Conservation (phyloP, 2,329 filamentous ascomycete species). For the Penicillium sp. region DNA sequence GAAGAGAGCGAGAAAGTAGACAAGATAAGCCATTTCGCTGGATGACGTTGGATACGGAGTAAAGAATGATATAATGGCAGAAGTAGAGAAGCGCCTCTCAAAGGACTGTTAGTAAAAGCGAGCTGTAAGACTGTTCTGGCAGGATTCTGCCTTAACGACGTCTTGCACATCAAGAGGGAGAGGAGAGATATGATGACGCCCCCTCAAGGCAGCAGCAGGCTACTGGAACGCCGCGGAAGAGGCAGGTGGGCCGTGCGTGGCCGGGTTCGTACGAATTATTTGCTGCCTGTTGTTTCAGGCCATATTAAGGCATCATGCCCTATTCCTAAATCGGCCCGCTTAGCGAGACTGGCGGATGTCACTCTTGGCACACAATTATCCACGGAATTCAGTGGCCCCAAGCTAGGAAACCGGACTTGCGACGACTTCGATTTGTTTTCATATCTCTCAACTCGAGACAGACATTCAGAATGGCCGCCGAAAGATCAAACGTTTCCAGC, state of each 20-base stretch:
- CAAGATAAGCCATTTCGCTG: constrained; percentile 70
- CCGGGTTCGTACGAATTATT: not conserved
- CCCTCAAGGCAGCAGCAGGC: not conserved
- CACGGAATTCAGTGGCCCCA: constrained; percentile 21
- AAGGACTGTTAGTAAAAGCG: not conserved
- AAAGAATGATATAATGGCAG: not conserved
- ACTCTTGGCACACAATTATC: constrained; percentile 38
- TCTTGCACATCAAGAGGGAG: constrained; percentile 15
- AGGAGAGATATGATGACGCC: not conserved
- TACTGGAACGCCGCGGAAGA: constrained; percentile 20
- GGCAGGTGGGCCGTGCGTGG: constrained; percentile 15
- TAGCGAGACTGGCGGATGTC: constrained; percentile 41
- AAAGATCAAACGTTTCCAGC: constrained; percentile 77
- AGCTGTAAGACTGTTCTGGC: constrained; percentile 9
- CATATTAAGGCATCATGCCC: constrained; percentile 12
- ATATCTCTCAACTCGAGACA: constrained; percentile 30
- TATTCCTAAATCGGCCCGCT: constrained; percentile 43
- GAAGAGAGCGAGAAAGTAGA: constrained; percentile 76
- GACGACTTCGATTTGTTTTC: constrained; percentile 32
- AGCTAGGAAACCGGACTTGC: constrained; percentile 23
- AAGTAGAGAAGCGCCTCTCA: not conserved
- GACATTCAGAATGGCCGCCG: constrained; percentile 46
- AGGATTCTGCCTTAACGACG: constrained; percentile 20
- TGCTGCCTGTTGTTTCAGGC: constrained; percentile 23
- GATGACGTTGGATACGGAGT: constrained; percentile 2